These are phyloP conservation scores for Candida ascalaphidarum DNA, from an alignment of 805 yeast genomes.

Conservation along the genomic window DNA sequence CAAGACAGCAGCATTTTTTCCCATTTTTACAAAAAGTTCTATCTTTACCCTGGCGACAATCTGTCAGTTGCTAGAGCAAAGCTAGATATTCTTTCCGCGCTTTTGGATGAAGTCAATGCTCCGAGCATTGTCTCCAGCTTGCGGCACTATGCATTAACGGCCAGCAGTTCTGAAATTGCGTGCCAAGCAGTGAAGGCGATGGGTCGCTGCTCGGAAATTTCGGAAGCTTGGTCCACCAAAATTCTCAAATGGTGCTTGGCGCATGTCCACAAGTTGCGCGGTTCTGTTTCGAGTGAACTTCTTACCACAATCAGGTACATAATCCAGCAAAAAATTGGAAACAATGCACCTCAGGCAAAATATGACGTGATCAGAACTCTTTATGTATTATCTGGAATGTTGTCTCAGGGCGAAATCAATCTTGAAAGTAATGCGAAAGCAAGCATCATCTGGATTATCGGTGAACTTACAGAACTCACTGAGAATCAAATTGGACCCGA, in stretches of 20 bases:
- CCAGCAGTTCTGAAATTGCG: conserved; percentile 14
- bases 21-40: conserved; percentile 38
- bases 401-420: conserved; percentile 6
- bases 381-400: conserved; percentile 33
- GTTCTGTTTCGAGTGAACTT: conserved; percentile 48
- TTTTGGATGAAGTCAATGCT: conserved; percentile 48
- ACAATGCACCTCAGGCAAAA: conserved; percentile 4
- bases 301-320: conserved; percentile 66
- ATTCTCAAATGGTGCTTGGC: conserved; percentile 58
- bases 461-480: conserved; percentile 53
- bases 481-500: conserved; percentile 58
- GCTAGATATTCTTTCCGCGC: conserved; percentile 48
- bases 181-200: conserved; percentile 51
- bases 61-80: conserved; percentile 40
- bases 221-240: conserved; percentile 39
- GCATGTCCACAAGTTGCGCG: conserved; percentile 29
- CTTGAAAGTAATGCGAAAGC: conserved; percentile 54
- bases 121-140: conserved; percentile 50
- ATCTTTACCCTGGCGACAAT: conserved; percentile 48
- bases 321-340: conserved; percentile 42
- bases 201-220: conserved; percentile 48
- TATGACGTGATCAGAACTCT: conserved; percentile 46
- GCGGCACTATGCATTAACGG: conserved; percentile 41
- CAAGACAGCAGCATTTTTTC: conserved; percentile 23
- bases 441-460: conserved; percentile 83